These are phyloP conservation scores for Barnettozyma vustinii DNA, from an alignment of 805 yeast genomes.

Conservation along the genomic window DNA sequence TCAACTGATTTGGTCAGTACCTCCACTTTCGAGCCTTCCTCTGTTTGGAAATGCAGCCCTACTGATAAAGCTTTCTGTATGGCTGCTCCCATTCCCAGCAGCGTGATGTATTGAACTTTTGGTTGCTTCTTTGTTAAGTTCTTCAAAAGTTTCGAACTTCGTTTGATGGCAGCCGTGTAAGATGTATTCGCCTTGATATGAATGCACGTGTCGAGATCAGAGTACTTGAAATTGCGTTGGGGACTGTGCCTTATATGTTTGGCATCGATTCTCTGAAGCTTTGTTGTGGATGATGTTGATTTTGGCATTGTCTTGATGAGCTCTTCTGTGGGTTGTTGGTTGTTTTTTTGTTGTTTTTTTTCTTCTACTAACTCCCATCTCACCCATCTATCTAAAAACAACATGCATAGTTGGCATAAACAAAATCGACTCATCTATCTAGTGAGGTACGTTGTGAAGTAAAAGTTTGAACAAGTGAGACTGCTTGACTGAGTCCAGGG, in stretches of 20 bases:
- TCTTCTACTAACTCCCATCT: not conserved
- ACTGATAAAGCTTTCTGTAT: constrained; percentile 58
- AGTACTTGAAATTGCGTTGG: constrained; percentile 36
- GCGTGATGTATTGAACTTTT: constrained; percentile 41
- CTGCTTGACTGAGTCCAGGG: constrained; percentile 14
- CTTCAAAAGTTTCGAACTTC: constrained; percentile 47
- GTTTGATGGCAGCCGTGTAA: constrained; percentile 64
- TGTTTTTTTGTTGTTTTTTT: not conserved
- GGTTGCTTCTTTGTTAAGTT: constrained; percentile 40
- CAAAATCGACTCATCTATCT: not conserved
- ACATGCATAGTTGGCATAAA: not conserved
- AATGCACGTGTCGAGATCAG: constrained; percentile 43
- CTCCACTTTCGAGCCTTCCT: constrained; percentile 48
- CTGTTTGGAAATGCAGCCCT: constrained; percentile 52
- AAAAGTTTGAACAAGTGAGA: constrained; percentile 10
- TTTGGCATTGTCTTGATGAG: not conserved
- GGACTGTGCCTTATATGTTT: constrained; percentile 51
- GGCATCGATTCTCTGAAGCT: constrained; percentile 24
- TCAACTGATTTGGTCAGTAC: constrained; percentile 57
- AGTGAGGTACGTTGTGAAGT: constrained; percentile 2
- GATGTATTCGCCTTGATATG: constrained; percentile 66
- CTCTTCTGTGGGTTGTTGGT: not conserved
- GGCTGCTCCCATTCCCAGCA: constrained; percentile 75
- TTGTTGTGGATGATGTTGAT: not conserved
- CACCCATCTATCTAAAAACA: not conserved